phyloP scores from a whole-genome alignment of 2,329 filamentous ascomycete genomes.

The Cadophora gregata region DNA sequence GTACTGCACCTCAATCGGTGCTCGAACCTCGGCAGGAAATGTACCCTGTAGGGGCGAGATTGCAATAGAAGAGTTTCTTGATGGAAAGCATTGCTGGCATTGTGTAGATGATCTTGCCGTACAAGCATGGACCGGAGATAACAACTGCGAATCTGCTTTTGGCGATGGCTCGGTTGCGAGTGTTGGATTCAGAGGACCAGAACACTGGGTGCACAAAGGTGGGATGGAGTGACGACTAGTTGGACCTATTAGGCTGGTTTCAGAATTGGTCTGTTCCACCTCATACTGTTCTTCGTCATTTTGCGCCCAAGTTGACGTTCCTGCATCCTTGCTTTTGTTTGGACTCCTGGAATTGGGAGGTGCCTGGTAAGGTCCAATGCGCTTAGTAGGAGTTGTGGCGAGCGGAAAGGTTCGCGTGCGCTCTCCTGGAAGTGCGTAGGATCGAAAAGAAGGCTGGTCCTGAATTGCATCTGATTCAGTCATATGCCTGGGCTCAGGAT shows the following conservation, averaged over 20 bases:
- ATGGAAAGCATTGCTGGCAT: slow-evolving; percentile 30
- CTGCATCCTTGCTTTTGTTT: slow-evolving; percentile 19
- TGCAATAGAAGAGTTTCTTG: slow-evolving; percentile 6
- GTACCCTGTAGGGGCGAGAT: slow-evolving; percentile 13
- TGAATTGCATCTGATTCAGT: not conserved
- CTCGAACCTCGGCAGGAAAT: slow-evolving; percentile 9
- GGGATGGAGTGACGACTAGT: not conserved
- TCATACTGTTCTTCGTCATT: not conserved
- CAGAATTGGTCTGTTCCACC: not conserved
- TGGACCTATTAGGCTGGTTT: not conserved
- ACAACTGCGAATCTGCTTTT: not conserved
- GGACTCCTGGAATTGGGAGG: not conserved
- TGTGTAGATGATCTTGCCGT: slow-evolving; percentile 24
- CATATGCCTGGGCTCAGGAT: not conserved
- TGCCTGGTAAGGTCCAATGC: slow-evolving; percentile 8
- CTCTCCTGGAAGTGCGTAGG: slow-evolving; percentile 9
- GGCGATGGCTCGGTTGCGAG: not conserved
- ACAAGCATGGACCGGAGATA: slow-evolving; percentile 21
- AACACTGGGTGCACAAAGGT: slow-evolving; percentile 13
- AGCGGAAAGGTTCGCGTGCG: slow-evolving; percentile 23
- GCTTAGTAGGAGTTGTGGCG: not conserved
- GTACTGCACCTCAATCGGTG: slow-evolving; percentile 13
- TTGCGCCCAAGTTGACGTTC: not conserved
- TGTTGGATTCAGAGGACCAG: slow-evolving; percentile 1
- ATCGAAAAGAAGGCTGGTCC: slow-evolving; percentile 13